These are phyloP conservation scores for Solanum dulcamara DNA, from an alignment of 257 asterid genomes.

Conservation along the genomic window DNA sequence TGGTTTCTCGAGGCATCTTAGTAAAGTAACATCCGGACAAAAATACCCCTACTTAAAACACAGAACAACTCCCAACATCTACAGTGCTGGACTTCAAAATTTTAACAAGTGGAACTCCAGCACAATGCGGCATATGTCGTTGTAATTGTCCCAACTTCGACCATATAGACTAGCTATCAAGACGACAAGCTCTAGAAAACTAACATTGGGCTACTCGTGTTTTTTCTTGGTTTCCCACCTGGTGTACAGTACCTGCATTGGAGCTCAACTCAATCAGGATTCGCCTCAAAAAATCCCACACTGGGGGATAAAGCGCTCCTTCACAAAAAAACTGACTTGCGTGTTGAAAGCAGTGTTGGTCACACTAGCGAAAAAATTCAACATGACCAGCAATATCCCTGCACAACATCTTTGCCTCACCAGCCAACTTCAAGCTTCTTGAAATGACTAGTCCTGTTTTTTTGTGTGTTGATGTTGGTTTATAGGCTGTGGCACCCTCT, in stretches of 20 bases:
- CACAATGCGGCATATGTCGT: neutral
- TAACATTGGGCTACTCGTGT: neutral
- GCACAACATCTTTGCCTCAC: slow-evolving; percentile 64
- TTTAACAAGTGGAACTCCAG: neutral
- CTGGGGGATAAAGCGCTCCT: neutral
- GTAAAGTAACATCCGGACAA: neutral
- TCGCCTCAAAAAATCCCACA: neutral
- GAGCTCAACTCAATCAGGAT: neutral
- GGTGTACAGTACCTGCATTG: neutral
- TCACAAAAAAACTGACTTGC: neutral
- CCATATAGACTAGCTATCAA: neutral
- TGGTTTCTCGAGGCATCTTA: neutral
- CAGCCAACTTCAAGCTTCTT: slow-evolving; percentile 67
- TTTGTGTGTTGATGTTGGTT: slow-evolving; percentile 59
- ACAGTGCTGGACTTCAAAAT: neutral
- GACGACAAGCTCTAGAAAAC: neutral
- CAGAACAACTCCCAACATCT: neutral
- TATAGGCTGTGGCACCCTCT: slow-evolving; percentile 54
- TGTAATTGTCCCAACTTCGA: neutral
- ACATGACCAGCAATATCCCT: slow-evolving; percentile 82
- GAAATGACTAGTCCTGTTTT: slow-evolving; percentile 57
- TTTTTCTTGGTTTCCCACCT: neutral
- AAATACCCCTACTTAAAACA: neutral
- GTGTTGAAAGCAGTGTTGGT: neutral
- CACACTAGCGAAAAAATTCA: slow-evolving; percentile 32